Conservation (phyloP, 1,284 basidiomycete genomes). For the Sanghuangporus sanghuang region DNA sequence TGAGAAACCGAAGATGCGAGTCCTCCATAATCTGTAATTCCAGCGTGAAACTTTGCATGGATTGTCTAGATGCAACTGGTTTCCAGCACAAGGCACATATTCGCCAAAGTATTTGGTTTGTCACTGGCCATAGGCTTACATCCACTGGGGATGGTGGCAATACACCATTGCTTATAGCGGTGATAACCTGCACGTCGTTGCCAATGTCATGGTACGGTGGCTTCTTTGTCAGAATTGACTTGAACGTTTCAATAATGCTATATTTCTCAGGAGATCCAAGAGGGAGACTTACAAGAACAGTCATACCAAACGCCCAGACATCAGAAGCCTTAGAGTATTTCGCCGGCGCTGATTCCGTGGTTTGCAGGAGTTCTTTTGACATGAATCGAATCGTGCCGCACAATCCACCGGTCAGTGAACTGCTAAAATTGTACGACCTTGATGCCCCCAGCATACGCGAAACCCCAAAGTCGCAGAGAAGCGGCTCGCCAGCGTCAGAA, state of each 20-base stretch:
- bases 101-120: no score
- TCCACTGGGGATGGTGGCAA: no score
- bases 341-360: background rate
- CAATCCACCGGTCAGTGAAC: background rate
- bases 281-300: background rate
- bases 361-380: background rate
- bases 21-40: no score
- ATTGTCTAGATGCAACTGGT: no score
- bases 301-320: conserved; percentile 7
- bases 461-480: conserved; percentile 5
- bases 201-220: background rate
- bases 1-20: no score
- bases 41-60: no score
- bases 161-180: background rate
- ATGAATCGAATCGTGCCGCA: background rate
- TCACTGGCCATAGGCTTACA: no score
- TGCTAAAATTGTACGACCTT: background rate
- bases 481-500: background rate
- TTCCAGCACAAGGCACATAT: no score
- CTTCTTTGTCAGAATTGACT: background rate
- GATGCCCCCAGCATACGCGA: background rate
- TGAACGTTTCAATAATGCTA: background rate
- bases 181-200: background rate
- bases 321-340: background rate
- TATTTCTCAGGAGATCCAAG: background rate